Evolutionary conservation across 768 basidiomycete species (phyloP), one percentile per base, ranked within the genome.

Genomic region (Termitomyces sp.): DNA sequence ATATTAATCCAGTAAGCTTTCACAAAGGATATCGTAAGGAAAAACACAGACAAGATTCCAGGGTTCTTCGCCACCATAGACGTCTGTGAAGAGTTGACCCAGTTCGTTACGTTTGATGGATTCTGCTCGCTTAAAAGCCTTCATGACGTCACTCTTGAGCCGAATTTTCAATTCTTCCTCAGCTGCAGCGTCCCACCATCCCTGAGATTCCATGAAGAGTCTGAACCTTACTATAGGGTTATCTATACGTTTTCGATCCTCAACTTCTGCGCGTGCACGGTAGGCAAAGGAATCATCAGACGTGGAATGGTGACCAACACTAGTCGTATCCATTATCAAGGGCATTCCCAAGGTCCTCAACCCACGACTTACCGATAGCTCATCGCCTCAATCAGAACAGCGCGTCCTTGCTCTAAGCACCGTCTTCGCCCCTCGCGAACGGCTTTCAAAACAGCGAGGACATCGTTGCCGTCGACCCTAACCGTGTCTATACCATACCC

Each of bases 271-370:
- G 19, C 90, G 82, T 1, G 90, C 80, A 40, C 94, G 85, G 69
- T 98, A 98, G 21, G 94, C 94, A 64, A 91, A 95, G 5, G 93
- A 95, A 70, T 98, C 94, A 64, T 98, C 95, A 10, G 94, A 96
- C 0, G 91, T 95, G 17, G 91, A 93, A 67, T 95, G 93, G 67
- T 98, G 94, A n/a, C 94, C 89, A 12, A 97, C 87, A 27, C 89
- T 89, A 66, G 44, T 56, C 34, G 32, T 17, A 35, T 23, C 16
- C 41, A 34, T 48, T 48, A 27, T 56, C 54, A 35, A 41, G 48
- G 32, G 23, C 34, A 30, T 50, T 47, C 14, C 23, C 12, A 21
- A 35, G 40, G 42, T 21, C 9, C 16, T 55, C 46, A 17, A n/a
- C 40, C 58, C 34, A 27, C 21, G 27, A 66, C 77, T 30, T 59